Evolutionary conservation across 345 rosid genomes (phyloP), one percentile per base, ranked within the genome.

Genomic region (Bruguiera parviflora): DNA sequence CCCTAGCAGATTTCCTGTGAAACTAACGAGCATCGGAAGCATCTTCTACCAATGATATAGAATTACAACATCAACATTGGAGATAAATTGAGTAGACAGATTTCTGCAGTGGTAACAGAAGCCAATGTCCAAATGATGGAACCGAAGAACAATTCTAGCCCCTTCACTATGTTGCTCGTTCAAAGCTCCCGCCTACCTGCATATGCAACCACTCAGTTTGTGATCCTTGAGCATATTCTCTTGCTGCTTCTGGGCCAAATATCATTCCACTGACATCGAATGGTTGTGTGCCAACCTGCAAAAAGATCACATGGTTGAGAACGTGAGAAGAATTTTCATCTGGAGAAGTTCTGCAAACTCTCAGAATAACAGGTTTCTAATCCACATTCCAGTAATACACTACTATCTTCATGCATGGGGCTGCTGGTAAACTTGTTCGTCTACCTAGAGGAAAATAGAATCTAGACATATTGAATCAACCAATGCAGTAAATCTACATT

Each of bases 151-250:
- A 47, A 52, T 31, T 49, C 52, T 65, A 35, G 71, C 69, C 56
- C 65, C 21, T 66, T 47, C 58, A 53, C 77, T 77, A 85, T 43
- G 81, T 46, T 55, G 87, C 68, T 72, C 93, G 79, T 71, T 92
- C 84, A 57, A 79, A 85, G 81, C 73, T 78, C 67, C 89, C 86
- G 28, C 91, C 90, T 29, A 78, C 82, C 78, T 91, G 98, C 96
- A 90, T 89, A 64, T 90, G 96, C 29, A 92, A 82, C 96, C 97
- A 95, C 55, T 91, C 90, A 0, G 87, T 70, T 58, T 81, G 90
- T 10, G 88, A 70, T 68, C 84, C 88, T 75, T 88, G 87, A 25
- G 75, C 75, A 72, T 77, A 86, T 32, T 86, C 94, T 65, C 85
- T 82, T 19, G 82, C 74, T 75, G 78, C 82, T 81, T 88, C 96